Evolutionary conservation across 176 grass and related monocot genomes (phyloP).

Genomic region (Musa itinerans): DNA sequence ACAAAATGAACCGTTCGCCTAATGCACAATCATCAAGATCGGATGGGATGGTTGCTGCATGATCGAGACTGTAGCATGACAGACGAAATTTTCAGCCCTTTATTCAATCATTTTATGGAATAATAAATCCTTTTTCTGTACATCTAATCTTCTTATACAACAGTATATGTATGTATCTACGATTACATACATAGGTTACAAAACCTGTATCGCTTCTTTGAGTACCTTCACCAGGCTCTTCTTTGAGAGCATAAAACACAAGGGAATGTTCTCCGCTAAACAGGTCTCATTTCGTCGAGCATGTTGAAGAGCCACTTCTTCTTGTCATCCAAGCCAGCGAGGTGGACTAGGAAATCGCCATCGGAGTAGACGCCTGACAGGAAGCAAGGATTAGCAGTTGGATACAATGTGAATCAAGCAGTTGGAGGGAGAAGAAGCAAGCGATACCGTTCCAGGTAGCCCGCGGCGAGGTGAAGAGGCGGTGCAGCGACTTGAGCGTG

Average conservation of each 20-base stretch:
- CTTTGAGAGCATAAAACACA: neutral
- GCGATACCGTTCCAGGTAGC: constrained; percentile 63
- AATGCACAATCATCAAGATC: too few species aligned
- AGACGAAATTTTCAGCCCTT: too few species aligned
- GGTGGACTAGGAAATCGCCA: constrained; percentile 87
- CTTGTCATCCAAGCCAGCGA: constrained; percentile 82
- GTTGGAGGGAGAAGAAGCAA: neutral
- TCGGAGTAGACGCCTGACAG: constrained; percentile 71
- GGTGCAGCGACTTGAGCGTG: constrained; percentile 35
- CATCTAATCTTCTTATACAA: too few species aligned
- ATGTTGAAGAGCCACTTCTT: constrained; percentile 48
- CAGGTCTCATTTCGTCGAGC: constrained; percentile 22
- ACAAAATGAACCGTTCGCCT: too few species aligned
- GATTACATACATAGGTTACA: too few species aligned
- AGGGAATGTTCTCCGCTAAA: neutral
- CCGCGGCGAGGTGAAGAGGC: constrained; percentile 36
- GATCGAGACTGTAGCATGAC: too few species aligned
- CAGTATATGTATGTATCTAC: too few species aligned
- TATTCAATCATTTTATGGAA: too few species aligned
- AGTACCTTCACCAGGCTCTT: too few species aligned
- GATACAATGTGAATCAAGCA: neutral
- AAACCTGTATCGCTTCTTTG: too few species aligned
- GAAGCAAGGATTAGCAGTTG: neutral
- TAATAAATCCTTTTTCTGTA: too few species aligned
- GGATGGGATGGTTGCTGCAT: too few species aligned